Evolutionary conservation across 1,284 basidiomycete genomes (phyloP), one percentile per base, ranked within the genome.

Genomic region (Cryptococcus hybrid): DNA sequence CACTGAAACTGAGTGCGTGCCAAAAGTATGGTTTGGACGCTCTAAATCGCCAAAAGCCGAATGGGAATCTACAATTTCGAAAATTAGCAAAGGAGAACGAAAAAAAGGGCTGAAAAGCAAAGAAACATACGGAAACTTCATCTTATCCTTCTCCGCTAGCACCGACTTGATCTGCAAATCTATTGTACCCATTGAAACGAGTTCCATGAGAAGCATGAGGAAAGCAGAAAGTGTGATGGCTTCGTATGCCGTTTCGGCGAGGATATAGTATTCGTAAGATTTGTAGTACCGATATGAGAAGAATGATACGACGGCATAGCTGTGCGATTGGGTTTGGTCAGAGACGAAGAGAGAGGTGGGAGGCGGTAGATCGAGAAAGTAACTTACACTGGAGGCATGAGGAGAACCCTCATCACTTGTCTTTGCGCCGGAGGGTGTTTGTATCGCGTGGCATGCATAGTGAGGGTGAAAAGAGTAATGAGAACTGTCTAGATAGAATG

Each of bases 11-110:
- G 68, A 92, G 76, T 0, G 89, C 87, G 72, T 91, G 88, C 86
- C 92, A 88, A 73, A 93, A 93, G 76, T 93, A 91, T 0, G 87
- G 82, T 84, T 92, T 93, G 7, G 88, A 88, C 0, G 90, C 88
- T 40, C 90, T 80, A 74, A 87, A 92, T 64, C 88, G 49, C 58
- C 56, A 63, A 46, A 51, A 67, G 51, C 56, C 55, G 57, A 69
- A 67, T 54, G 64, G 81, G 84, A 85, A 88, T 65, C 80, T 87
- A 24, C 24, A 24, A 67, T n/a, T 24, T 24, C 24, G 24, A 24
- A 24, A 24, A 24, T 24, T 24, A 24, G 24, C 24, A 24, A 24
- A 24, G 24, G 24, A 24, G 40, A 15, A 43, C 40, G 11, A 15
- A 15, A 15, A 43, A 24, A 24, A 24, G 24, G 24, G 24, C 24